Evolutionary conservation across 2,329 filamentous ascomycete species (phyloP).

Genomic region (Phialophora macrospora): DNA sequence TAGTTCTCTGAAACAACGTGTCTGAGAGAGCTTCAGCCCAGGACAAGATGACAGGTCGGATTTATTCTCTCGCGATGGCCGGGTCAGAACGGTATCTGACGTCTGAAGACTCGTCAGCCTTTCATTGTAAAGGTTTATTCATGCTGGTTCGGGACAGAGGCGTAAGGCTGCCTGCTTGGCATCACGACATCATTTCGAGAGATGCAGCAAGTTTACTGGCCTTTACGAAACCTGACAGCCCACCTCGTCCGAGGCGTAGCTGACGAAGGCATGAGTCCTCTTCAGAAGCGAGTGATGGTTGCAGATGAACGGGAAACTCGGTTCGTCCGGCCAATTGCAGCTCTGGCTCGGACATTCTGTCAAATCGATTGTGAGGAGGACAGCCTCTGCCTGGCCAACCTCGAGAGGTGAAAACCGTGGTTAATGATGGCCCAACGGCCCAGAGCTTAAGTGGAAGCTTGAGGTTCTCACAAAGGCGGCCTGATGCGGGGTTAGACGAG

Average conservation of each 20-base stretch:
- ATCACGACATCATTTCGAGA: background rate
- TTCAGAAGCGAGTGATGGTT: background rate
- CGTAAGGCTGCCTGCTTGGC: conserved; percentile 8
- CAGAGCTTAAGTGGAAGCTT: background rate
- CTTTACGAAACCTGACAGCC: conserved; percentile 7
- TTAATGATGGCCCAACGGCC: background rate
- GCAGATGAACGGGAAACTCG: conserved; percentile 4
- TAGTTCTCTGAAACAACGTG: background rate
- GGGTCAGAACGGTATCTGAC: conserved; percentile 8
- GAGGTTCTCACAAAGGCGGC: background rate
- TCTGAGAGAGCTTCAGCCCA: background rate
- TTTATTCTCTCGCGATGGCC: background rate
- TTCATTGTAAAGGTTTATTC: background rate
- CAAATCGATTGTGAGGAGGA: background rate
- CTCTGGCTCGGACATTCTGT: background rate
- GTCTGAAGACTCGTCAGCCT: conserved; percentile 19
- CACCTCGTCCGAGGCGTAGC: background rate
- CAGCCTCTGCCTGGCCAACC: background rate
- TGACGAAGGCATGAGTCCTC: background rate
- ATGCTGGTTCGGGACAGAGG: background rate
- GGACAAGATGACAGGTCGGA: background rate
- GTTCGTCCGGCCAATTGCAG: background rate
- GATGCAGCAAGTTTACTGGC: background rate
- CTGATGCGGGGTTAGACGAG: background rate
- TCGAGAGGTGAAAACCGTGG: background rate